Base-by-base conservation (phyloP, 352 stramenopile genomes). In the Phytophthora constricta region DNA sequence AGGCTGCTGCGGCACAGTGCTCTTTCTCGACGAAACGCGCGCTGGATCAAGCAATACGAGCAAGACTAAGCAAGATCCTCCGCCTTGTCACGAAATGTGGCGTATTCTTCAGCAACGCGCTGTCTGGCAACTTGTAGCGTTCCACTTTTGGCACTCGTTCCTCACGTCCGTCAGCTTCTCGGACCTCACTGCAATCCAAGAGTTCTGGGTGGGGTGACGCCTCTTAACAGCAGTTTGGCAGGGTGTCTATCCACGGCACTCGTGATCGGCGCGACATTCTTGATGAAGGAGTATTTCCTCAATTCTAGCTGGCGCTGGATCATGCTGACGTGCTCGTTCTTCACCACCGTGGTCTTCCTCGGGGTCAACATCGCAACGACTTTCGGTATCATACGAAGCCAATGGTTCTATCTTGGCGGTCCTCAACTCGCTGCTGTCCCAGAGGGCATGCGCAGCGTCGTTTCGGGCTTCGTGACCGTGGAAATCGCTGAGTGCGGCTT, bases 401-500 rank as follows among this genome's bases (percentile, higher is more conserved):
- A 87, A 53, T 91, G 83, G 85, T 90, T 92, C 65, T 90, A 84
- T 34, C 70, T 91, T 16, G 84, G 79, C 20, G 76, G 79, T 0
- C 73, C 82, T n/a, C 70, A 89, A 28, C 62, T 91, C 41, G 71
- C 78, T 1, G 77, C 82, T 23, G 78, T 91, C 43, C 81, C 83
- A 3, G 79, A 86, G 33, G 81, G 80, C 37, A 91, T 91, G 72
- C 75, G 79, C 10, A 79, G 82, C 48, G 65, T 93, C 14, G 75
- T 91, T 45, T 53, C 76, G 5, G 78, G 77, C 8, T 91, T 90
- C 34, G 81, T 84, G 28, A 90, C 78, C 0, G 82, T 92, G 45
- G 86, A 94, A 62, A 80, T 92, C 49, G 77, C 82, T 5, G 84
- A 94, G 41, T 77, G 83, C 47, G 85, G 85, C 58, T 89, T 88